Conservation (phyloP, 805 yeast genomes). For the Pichia phayaonensis region DNA sequence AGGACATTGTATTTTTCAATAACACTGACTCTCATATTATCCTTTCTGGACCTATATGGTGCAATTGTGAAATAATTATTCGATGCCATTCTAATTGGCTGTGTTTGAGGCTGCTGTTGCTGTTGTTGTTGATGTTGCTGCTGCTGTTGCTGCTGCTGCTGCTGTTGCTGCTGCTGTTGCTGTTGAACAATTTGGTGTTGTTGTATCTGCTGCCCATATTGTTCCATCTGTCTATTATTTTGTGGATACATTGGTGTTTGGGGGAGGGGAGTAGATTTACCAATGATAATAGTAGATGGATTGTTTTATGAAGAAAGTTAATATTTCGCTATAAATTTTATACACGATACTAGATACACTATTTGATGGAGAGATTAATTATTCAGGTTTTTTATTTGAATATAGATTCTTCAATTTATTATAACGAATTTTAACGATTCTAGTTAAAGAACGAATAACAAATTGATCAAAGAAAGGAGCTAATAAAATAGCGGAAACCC, state of each 20-base stretch:
- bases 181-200: constrained; percentile 11
- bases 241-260: not conserved
- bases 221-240: not conserved
- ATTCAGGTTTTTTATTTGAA: not conserved
- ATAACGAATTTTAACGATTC: constrained; percentile 15
- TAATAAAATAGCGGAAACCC: constrained; percentile 24
- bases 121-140: constrained; percentile 8
- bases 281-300: not conserved
- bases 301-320: no score
- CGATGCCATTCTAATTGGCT: constrained; percentile 37
- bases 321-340: not conserved
- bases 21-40: constrained; percentile 60
- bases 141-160: not conserved
- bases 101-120: constrained; percentile 16
- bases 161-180: constrained; percentile 12
- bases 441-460: constrained; percentile 25
- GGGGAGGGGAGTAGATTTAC: no score
- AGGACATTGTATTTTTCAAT: constrained; percentile 78
- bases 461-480: constrained; percentile 31
- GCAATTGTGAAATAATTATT: constrained; percentile 47
- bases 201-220: constrained; percentile 9
- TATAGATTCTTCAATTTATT: constrained; percentile 3
- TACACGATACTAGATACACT: not conserved
- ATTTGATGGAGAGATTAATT: no score
- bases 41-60: constrained; percentile 58